Base-by-base conservation (phyloP, 345 rosid genomes). In the Pistacia vera region DNA sequence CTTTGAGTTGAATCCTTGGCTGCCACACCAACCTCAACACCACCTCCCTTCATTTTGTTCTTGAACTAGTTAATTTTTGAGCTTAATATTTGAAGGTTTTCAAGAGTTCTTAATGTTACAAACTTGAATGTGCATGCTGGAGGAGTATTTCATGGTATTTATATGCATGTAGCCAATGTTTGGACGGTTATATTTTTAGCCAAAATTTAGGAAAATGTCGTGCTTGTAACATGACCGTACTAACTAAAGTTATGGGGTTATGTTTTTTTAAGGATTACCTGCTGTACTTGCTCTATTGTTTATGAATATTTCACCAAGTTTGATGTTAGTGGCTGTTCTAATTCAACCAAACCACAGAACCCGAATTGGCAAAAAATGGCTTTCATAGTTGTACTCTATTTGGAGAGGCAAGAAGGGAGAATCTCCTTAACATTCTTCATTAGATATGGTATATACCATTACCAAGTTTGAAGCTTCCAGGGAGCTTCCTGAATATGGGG, bases 31-130 rank as follows among this genome's bases (percentile, higher is more conserved):
- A 76, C 54, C 62, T 85, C 90, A 25, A 70, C 46, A 16, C 77
- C 83, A 55, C 74, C 84, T 4, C 80, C 62, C 82, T 74, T 85
- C 88, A 85, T 88, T 77, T 68, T 73, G 17, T 72, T 49, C 33
- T 30, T 30, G 33, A 30, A 48, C 11, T 2, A 68, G 30, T 57
- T 60, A 44, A 11, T 36, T 51, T 36, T 22, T 20, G 13, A 57
- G 46, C 70, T 10, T 74, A 30, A 30, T 2, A 46, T 38, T 44
- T 66, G 4, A 4, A 22, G 33, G 11, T 51, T 41, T 58, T 8
- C 25, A 13, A 4, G 36, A 57, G 11, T 22, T 25, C 3, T 58
- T 25, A 58, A 38, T 61, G 2, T 16, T 5, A 38, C 17, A 41
- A 38, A 58, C 3, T 63, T 63, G 60, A 66, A 25, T 66, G 71